These are phyloP conservation scores for Lentinula detonsa DNA, from an alignment of 768 basidiomycete genomes.

Conservation along the genomic window DNA sequence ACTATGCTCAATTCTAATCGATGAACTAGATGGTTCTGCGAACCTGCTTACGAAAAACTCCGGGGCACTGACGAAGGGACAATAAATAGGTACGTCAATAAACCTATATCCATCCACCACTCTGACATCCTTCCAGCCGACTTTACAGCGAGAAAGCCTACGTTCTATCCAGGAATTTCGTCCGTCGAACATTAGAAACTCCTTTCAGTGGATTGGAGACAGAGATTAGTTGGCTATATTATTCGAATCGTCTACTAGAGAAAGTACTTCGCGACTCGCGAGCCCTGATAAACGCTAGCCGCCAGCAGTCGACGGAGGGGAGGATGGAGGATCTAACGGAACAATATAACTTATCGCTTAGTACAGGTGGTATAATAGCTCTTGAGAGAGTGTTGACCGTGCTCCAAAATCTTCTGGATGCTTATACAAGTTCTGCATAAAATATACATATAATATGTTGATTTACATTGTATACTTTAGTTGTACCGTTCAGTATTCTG, in stretches of 20 bases:
- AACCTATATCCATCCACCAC: not conserved
- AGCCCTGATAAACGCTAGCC: conserved; percentile 65
- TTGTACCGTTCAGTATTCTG: not conserved
- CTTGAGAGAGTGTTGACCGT: conserved; percentile 70
- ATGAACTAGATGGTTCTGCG: conserved; percentile 71
- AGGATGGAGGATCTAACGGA: conserved; percentile 21
- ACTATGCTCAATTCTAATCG: not conserved
- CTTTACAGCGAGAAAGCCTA: conserved; percentile 93
- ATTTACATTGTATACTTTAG: not conserved
- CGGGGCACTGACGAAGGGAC: conserved; percentile 86
- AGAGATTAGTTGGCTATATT: conserved; percentile 75
- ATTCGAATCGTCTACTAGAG: conserved; percentile 52
- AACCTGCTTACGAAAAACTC: conserved; percentile 91
- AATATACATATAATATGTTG: not conserved
- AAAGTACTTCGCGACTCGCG: conserved; percentile 64
- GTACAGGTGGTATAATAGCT: conserved; percentile 73
- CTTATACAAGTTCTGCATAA: not conserved
- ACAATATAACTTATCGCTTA: conserved; percentile 64
- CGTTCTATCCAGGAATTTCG: conserved; percentile 83
- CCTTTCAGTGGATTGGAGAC: conserved; percentile 65
- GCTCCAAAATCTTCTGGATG: conserved; percentile 42
- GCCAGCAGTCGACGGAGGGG: conserved; percentile 21
- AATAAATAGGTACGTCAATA: conserved; percentile 57
- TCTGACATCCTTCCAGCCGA: conserved; percentile 43
- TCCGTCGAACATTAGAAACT: conserved; percentile 81